Base-by-base conservation (phyloP, 768 basidiomycete genomes). In the Macrolepiota dolichaula region DNA sequence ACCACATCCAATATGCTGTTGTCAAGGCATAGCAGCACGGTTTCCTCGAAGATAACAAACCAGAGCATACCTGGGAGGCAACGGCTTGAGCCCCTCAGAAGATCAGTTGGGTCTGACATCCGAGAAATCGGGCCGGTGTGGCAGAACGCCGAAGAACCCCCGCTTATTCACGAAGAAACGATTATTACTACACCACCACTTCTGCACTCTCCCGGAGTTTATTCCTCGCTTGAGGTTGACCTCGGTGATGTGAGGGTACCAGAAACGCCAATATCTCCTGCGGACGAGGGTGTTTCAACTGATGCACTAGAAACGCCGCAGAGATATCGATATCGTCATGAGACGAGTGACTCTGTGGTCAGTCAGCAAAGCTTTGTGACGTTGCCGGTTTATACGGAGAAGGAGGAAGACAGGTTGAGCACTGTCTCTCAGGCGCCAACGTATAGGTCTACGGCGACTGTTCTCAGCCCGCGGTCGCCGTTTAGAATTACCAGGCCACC, bases 331-430 rank as follows among this genome's bases (percentile, higher is more conserved):
- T 3, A n/a, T 19, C 53, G 44, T 17, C 44, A 42, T 37, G 42
- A 44, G 4, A 49, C 52, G 12, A 49, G 40, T 27, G 59, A 53
- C 44, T 25, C 59, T 29, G 37, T 29, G 2, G n/a, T 29, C 46
- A 61, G 52, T 19, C 42, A 54, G 22, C 32, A 54, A 3, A 61
- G 59, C 46, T 17, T 61, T 27, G 27, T 29, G 22, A 61, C 59
- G 4, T 27, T 61, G 22, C 59, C 59, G 46, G 42, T 54, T 1
- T 61, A 61, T 38, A 24, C 37, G 13, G 57, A 59, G 38, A 24
- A 37, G 10, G 59, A 61, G 24, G 59, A 54, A 17, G 59, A 61
- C 32, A 27, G 59, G 19, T 49, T 50, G 35, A 61, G 52, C 37
- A 36, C 55, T 13, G 46, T 24, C 4, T 61, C 59, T 38, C 52